Evolutionary conservation across 2,329 filamentous ascomycete genomes (phyloP), one percentile per base, ranked within the genome.

Genomic region (Orbilia blumenaviensis): DNA sequence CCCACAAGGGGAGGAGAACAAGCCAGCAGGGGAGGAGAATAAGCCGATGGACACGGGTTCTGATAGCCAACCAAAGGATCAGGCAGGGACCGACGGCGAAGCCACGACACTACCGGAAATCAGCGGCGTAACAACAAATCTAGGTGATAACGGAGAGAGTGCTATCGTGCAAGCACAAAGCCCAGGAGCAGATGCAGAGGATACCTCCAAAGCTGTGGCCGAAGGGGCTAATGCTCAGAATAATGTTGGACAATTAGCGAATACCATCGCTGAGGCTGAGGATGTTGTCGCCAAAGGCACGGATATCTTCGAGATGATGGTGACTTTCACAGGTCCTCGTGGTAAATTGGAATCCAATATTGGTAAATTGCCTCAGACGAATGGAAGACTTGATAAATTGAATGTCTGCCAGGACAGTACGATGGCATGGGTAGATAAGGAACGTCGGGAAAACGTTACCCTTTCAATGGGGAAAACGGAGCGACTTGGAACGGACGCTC

Each of bases 341-440:
- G 72, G 72, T 16, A 32, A 54, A 16, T 42, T 76, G 0, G 64
- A 50, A 9, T 41, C 56, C 1, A 38, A 64, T 41, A 32, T 76
- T 41, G 18, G 25, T 0, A 58, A 67, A 25, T 9, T 52, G 12
- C 56, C 58, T 0, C 38, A 69, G 18, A 48, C 25, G 4, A 34
- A 64, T 44, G 63, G 63, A 8, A 16, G 41, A 12, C 56, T 76
- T 0, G 34, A 68, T 12, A 62, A 66, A 16, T 32, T 66, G 27
- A 27, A 25, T 3, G 41, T 27, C 2, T 76, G 72, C 32, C 56
- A 76, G 29, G 1, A 32, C 10, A 12, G 8, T 29, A 58, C 34
- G 1, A 60, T 76, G 63, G 12, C 29, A 7, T 76, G 72, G 72
- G 41, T 64, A n/a, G 64, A 69, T 48, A 6, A 44, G 4, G 25